Conservation (phyloP, 2,329 filamentous ascomycete genomes). For the Talaromyces sp. region DNA sequence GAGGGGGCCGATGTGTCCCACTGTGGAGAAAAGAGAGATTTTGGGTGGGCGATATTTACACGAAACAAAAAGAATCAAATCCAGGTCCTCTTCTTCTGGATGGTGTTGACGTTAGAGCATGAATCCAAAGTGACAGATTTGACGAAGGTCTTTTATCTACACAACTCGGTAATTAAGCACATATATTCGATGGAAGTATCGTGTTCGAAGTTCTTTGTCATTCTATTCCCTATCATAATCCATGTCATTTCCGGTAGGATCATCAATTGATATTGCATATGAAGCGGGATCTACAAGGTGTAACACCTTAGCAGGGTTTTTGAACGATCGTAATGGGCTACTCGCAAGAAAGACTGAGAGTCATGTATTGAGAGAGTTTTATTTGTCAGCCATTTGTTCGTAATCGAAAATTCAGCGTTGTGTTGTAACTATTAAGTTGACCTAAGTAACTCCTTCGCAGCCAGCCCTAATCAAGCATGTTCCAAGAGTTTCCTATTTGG, state of each 20-base stretch:
- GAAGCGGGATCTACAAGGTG: background rate
- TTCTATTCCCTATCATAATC: background rate
- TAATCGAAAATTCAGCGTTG: background rate
- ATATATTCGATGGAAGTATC: background rate
- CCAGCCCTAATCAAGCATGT: background rate
- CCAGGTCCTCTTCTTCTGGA: background rate
- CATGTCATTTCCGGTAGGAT: background rate
- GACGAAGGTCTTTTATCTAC: background rate
- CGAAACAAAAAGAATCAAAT: no score
- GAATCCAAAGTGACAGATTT: background rate
- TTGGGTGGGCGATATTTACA: background rate
- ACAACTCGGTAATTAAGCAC: background rate
- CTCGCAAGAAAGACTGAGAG: background rate
- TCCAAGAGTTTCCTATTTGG: background rate
- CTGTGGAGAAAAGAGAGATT: constrained; percentile 2
- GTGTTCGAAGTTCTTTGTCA: background rate
- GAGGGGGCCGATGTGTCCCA: background rate
- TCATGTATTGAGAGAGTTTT: background rate
- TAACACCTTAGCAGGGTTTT: background rate
- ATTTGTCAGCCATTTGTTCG: background rate
- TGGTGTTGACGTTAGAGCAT: background rate
- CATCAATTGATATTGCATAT: background rate
- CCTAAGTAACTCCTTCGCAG: background rate
- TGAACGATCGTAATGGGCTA: background rate
- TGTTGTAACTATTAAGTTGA: background rate